phyloP scores from a whole-genome alignment of 2,329 filamentous ascomycete genomes.

The Dendryphion nanum region DNA sequence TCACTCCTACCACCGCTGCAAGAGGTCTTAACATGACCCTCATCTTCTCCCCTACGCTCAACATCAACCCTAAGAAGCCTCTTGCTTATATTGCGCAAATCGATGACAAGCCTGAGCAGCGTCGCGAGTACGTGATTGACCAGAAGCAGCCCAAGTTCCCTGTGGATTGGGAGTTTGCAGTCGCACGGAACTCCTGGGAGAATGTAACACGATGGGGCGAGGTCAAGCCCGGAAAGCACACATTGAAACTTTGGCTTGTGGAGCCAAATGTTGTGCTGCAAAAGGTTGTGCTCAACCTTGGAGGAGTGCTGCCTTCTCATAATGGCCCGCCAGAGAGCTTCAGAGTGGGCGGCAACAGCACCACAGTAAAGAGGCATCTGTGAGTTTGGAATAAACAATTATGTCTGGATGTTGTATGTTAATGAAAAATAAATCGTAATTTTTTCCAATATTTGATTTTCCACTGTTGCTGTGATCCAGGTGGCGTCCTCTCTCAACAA shows the following conservation, averaged over 20 bases:
- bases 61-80: conserved; percentile 50
- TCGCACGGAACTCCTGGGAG: conserved; percentile 53
- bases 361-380: conserved; percentile 1
- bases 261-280: conserved; percentile 44
- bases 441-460: no score
- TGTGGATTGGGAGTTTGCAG: conserved; percentile 49
- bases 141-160: conserved; percentile 44
- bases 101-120: conserved; percentile 39
- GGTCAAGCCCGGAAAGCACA: conserved; percentile 39
- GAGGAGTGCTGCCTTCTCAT: conserved; percentile 31
- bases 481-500: no score
- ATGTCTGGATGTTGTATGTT: no score
- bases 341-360: conserved; percentile 20
- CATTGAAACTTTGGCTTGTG: conserved; percentile 46
- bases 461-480: no score
- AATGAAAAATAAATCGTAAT: no score
- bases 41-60: conserved; percentile 47
- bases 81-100: conserved; percentile 54
- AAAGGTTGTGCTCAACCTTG: conserved; percentile 37
- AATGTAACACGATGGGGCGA: conserved; percentile 42
- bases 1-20: conserved; percentile 27
- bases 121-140: conserved; percentile 45
- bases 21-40: conserved; percentile 40
- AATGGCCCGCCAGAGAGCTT: conserved; percentile 41
- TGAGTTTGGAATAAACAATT: neutral